These are phyloP conservation scores for Phaeotremella skinneri DNA, from an alignment of 768 basidiomycete genomes.

Conservation along the genomic window DNA sequence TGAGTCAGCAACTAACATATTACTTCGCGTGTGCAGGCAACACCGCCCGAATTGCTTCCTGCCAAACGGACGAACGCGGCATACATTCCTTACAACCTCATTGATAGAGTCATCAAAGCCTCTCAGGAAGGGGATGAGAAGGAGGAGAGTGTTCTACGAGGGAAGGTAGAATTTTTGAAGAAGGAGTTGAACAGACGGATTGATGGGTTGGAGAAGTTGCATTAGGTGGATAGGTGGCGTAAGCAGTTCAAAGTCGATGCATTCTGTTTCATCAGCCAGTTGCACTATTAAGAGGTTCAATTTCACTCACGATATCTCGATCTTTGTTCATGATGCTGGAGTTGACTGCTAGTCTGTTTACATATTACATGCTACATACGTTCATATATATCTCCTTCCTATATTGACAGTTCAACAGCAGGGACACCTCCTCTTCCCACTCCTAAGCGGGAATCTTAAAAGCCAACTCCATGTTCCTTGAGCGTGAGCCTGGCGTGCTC, in stretches of 20 bases:
- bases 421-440: too few species aligned
- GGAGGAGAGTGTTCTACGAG: constrained; percentile 28
- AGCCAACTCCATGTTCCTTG: constrained; percentile 18
- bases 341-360: too few species aligned
- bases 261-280: too few species aligned
- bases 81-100: constrained; percentile 33
- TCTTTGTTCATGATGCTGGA: too few species aligned
- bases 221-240: too few species aligned
- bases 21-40: constrained; percentile 15
- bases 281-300: too few species aligned
- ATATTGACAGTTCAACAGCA: too few species aligned
- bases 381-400: too few species aligned
- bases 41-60: constrained; percentile 39
- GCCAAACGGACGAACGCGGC: constrained; percentile 16
- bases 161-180: constrained; percentile 24
- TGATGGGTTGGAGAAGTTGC: neutral
- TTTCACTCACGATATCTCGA: neutral
- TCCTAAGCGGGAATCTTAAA: too few species aligned
- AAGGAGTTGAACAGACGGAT: constrained; percentile 17
- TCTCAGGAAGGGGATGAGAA: constrained; percentile 35
- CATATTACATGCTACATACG: too few species aligned
- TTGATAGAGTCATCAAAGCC: constrained; percentile 40
- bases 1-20: neutral
- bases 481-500: constrained; percentile 24
- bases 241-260: too few species aligned